phyloP scores from a whole-genome alignment of 768 basidiomycete species.

The Leccinum obscurum region DNA sequence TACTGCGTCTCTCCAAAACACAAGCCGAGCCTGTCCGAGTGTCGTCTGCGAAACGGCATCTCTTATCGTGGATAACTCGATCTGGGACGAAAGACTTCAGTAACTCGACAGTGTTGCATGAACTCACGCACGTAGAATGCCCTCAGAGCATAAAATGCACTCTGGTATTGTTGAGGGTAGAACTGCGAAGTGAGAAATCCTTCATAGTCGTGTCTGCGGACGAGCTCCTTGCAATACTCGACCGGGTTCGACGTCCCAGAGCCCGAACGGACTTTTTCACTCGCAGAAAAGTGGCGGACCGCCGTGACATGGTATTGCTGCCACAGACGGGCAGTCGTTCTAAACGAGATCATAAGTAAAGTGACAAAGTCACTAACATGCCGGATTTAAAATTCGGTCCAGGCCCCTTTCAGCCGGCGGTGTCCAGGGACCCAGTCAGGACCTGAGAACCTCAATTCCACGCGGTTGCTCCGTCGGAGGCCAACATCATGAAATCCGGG shows the following conservation, averaged over 20 bases:
- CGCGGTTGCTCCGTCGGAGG: background rate
- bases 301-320: slow-evolving; percentile 5
- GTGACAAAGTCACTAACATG: background rate
- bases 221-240: slow-evolving; percentile 68
- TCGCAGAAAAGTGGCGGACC: slow-evolving; percentile 16
- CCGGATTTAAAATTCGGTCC: slow-evolving; percentile 6
- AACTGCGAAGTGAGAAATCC: slow-evolving; percentile 70
- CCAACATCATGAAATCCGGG: slow-evolving; percentile 39
- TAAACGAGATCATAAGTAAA: slow-evolving; percentile 19
- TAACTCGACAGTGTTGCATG: background rate
- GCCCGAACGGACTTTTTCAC: slow-evolving; percentile 4
- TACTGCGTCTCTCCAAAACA: slow-evolving; percentile 85
- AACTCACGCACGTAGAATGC: slow-evolving; percentile 73
- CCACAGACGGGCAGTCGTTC: slow-evolving; percentile 11
- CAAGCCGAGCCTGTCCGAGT: slow-evolving; percentile 82
- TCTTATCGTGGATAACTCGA: slow-evolving; percentile 75
- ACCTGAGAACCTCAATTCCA: slow-evolving; percentile 5
- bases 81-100: slow-evolving; percentile 40
- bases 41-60: slow-evolving; percentile 71
- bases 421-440: slow-evolving; percentile 18
- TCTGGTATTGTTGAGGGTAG: slow-evolving; percentile 64
- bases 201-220: slow-evolving; percentile 82
- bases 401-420: slow-evolving; percentile 16
- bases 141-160: slow-evolving; percentile 74
- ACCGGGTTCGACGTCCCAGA: slow-evolving; percentile 41